These are phyloP conservation scores for Tricholoma sp. DNA, from an alignment of 768 basidiomycete genomes.

Conservation along the genomic window DNA sequence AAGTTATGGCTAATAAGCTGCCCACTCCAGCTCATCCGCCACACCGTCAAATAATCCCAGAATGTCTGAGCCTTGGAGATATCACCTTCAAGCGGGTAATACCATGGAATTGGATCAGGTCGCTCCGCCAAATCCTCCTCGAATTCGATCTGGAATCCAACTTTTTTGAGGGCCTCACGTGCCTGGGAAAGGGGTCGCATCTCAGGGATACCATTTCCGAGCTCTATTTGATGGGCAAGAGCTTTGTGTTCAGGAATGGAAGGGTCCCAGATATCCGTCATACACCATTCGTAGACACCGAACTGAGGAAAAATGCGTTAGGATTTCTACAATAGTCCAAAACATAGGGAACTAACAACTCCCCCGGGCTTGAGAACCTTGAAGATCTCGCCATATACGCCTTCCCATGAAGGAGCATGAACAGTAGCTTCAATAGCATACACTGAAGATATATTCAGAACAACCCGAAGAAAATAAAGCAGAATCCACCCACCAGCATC, in stretches of 20 bases:
- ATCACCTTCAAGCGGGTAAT: slow-evolving; percentile 96
- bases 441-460: slow-evolving; percentile 39
- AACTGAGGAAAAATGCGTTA: slow-evolving; percentile 47
- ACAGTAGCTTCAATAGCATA: slow-evolving; percentile 98
- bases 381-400: slow-evolving; percentile 89
- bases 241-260: slow-evolving; percentile 82
- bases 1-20: slow-evolving; percentile 78
- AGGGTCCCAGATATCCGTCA: slow-evolving; percentile 94
- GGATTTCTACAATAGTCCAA: neutral
- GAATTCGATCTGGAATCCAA: slow-evolving; percentile 84
- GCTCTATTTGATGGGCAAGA: slow-evolving; percentile 86
- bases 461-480: neutral
- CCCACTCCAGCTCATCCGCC: slow-evolving; percentile 88
- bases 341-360: slow-evolving; percentile 50
- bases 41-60: slow-evolving; percentile 87
- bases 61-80: slow-evolving; percentile 86
- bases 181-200: slow-evolving; percentile 78
- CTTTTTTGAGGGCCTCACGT: slow-evolving; percentile 69
- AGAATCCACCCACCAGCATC: slow-evolving; percentile 69
- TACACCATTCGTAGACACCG: slow-evolving; percentile 98
- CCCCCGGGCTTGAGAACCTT: slow-evolving; percentile 97
- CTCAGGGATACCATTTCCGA: slow-evolving; percentile 96
- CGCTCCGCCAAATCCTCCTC: slow-evolving; percentile 95
- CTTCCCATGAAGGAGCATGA: slow-evolving; percentile 94
- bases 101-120: slow-evolving; percentile 78